Percentiles rank a stretch among this genome's conserved stretches.
phyloP scores from a whole-genome alignment of 495 filamentous ascomycete species.

The Stereocaulon alpinum region DNA sequence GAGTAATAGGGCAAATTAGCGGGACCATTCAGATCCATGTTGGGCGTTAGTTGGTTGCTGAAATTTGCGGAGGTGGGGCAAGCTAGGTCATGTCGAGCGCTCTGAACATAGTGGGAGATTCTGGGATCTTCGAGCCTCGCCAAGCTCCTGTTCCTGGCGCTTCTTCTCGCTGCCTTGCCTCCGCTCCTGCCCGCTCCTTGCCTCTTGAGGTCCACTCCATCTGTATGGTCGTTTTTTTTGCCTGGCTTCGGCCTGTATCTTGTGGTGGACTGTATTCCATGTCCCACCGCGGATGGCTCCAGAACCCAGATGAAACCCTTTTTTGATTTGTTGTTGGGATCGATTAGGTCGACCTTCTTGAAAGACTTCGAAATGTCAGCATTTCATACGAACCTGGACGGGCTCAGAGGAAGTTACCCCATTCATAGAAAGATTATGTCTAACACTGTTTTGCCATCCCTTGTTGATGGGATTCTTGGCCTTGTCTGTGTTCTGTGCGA shows the following conservation, averaged over 20 bases:
- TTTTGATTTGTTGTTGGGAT: conserved; percentile 39
- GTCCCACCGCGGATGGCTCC: conserved; percentile 46
- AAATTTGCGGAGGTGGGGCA: background rate
- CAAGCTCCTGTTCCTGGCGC: conserved; percentile 21
- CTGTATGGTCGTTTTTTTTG: conserved; percentile 36
- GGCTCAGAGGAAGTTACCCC: conserved; percentile 43
- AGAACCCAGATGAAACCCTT: conserved; percentile 59
- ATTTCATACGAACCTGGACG: conserved; percentile 7
- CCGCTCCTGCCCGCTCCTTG: conserved; percentile 48
- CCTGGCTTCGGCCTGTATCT: conserved; percentile 51
- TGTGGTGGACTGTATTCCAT: conserved; percentile 65
- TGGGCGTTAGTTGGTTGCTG: background rate
- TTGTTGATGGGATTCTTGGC: conserved; percentile 49
- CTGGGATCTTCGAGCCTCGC: conserved; percentile 3
- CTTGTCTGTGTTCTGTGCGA: conserved; percentile 70
- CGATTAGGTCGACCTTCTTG: conserved; percentile 42
- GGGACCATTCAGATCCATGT: background rate
- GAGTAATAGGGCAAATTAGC: conserved; percentile 10
- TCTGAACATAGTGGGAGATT: background rate
- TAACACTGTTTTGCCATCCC: conserved; percentile 96
- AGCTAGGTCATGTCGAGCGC: background rate
- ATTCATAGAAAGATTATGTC: conserved; percentile 97
- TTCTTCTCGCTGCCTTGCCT: conserved; percentile 39
- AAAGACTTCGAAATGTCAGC: conserved; percentile 45
- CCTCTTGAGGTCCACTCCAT: conserved; percentile 37